Percentiles rank a stretch among this genome's conserved stretches.
phyloP scores from a whole-genome alignment of 352 stramenopile species.

The Lagenidium sp. region DNA sequence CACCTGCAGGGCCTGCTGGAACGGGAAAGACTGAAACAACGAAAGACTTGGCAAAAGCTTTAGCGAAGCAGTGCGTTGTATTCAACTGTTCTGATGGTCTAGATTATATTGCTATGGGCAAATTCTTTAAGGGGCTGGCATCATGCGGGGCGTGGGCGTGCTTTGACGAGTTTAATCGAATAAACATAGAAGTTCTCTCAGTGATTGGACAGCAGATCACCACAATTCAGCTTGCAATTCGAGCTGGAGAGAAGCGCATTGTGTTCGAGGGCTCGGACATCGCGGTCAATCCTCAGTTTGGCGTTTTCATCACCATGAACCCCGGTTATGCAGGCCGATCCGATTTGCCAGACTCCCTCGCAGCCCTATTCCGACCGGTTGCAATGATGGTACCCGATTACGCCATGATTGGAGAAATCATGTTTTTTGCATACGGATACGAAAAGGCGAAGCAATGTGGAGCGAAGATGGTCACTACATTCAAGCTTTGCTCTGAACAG shows the following conservation, averaged over 20 bases:
- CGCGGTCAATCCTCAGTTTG: constrained; percentile 89
- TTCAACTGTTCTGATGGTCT: constrained; percentile 95
- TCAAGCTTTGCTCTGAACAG: constrained; percentile 94
- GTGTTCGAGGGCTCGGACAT: constrained; percentile 95
- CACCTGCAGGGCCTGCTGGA: constrained; percentile 86
- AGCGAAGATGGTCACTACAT: constrained; percentile 95
- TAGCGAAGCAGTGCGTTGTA: constrained; percentile 93
- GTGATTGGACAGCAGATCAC: constrained; percentile 84
- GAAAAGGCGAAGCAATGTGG: constrained; percentile 89
- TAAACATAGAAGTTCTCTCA: constrained; percentile 91
- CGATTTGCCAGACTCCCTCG: constrained; percentile 93
- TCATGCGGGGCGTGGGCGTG: constrained; percentile 92
- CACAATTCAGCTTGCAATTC: constrained; percentile 84
- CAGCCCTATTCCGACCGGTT: constrained; percentile 92
- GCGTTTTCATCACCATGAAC: constrained; percentile 96
- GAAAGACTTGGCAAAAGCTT: constrained; percentile 90
- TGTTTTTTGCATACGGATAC: constrained; percentile 95
- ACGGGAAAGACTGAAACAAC: constrained; percentile 94
- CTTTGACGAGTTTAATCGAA: constrained; percentile 96
- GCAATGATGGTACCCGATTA: constrained; percentile 98
- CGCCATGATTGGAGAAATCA: constrained; percentile 94
- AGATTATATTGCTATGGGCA: constrained; percentile 94
- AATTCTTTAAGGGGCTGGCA: constrained; percentile 90
- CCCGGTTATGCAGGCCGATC: constrained; percentile 92
- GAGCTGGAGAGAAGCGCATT: constrained; percentile 79